These are phyloP conservation scores for Chondrostereum purpureum DNA, from an alignment of 1,284 basidiomycete species.

Conservation along the genomic window DNA sequence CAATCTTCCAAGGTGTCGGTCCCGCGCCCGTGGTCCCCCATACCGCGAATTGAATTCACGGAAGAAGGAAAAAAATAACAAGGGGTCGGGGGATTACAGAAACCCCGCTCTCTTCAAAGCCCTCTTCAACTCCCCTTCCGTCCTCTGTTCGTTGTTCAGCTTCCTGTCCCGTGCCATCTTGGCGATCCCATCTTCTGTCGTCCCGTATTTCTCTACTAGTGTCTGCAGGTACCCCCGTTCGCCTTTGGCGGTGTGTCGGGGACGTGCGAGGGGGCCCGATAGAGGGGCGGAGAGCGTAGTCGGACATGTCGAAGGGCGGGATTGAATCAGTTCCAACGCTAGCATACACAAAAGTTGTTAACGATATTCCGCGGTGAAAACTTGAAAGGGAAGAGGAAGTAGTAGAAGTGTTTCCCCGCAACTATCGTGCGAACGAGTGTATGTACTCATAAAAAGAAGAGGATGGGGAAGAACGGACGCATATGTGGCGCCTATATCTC, in stretches of 20 bases:
- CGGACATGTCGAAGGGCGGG: slow-evolving; percentile 15
- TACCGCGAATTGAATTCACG: neutral
- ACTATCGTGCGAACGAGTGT: no score
- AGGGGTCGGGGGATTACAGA: slow-evolving; percentile 4
- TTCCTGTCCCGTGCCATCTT: slow-evolving; percentile 78
- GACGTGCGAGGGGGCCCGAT: slow-evolving; percentile 36
- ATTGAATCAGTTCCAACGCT: slow-evolving; percentile 33
- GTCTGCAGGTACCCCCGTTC: slow-evolving; percentile 66
- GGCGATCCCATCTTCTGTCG: slow-evolving; percentile 45
- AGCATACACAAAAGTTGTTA: slow-evolving; percentile 12
- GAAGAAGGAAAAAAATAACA: neutral
- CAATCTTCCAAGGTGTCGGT: no score
- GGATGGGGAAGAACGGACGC: no score
- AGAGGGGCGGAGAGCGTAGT: slow-evolving; percentile 32
- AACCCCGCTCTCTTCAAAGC: slow-evolving; percentile 50
- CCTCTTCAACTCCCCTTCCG: slow-evolving; percentile 72
- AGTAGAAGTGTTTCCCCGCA: no score
- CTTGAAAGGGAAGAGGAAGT: neutral
- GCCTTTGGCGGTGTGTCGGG: slow-evolving; percentile 63
- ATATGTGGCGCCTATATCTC: no score
- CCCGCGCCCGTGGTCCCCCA: slow-evolving; percentile 4
- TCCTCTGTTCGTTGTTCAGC: slow-evolving; percentile 83
- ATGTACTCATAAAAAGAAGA: no score
- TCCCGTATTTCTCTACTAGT: slow-evolving; percentile 68
- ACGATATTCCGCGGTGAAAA: slow-evolving; percentile 5